These are phyloP conservation scores for Coniochaeta ligniaria DNA, from an alignment of 2,329 filamentous ascomycete genomes.

Conservation along the genomic window DNA sequence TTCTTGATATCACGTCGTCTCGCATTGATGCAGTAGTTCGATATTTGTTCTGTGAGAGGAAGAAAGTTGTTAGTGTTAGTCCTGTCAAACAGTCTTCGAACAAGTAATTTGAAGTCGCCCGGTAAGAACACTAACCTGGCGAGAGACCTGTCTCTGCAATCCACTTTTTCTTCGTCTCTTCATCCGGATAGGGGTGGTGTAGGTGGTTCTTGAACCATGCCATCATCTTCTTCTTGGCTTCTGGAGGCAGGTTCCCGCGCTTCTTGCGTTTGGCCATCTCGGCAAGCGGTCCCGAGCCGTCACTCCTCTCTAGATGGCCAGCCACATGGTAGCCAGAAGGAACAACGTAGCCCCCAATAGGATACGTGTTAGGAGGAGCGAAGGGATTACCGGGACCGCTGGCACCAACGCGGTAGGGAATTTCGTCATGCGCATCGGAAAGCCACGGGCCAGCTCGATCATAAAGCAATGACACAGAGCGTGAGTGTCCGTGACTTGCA, in stretches of 20 bases:
- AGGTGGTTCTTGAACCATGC: conserved; percentile 75
- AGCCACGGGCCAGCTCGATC: neutral
- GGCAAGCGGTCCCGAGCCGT: neutral
- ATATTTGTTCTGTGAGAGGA: conserved; percentile 54
- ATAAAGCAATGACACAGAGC: neutral
- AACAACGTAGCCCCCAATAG: neutral
- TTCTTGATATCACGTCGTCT: neutral
- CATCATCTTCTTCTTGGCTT: conserved; percentile 74
- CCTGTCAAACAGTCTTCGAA: neutral
- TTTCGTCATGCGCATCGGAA: neutral
- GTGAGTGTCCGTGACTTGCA: neutral
- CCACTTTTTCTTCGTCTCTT: conserved; percentile 74
- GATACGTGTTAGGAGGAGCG: neutral
- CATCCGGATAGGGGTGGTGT: conserved; percentile 76
- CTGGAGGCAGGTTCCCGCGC: conserved; percentile 83
- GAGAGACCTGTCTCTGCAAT: conserved; percentile 53
- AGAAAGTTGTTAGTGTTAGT: neutral
- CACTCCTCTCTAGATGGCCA: neutral
- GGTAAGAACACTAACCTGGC: neutral
- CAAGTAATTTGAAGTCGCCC: neutral
- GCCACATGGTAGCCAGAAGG: neutral
- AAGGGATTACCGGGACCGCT: neutral
- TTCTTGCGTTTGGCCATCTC: conserved; percentile 35
- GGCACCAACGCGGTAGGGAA: neutral
- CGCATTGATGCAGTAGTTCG: conserved; percentile 75